Conservation (phyloP, 2,329 filamentous ascomycete genomes). For the Pseudomassariella vexata region DNA sequence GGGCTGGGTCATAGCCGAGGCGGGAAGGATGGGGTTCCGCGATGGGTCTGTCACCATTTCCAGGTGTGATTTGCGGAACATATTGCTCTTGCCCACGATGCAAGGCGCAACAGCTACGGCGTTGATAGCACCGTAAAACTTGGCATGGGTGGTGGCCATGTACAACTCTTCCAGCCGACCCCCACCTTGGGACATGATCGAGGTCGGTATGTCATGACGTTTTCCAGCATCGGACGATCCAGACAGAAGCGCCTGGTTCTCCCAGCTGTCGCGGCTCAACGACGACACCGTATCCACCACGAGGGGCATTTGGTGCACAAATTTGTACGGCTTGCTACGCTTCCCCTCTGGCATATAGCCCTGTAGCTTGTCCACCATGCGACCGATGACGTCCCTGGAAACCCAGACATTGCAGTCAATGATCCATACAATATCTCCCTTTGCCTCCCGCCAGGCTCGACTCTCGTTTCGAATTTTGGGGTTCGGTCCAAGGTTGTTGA, state of each 20-base stretch:
- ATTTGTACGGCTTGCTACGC: conserved; percentile 64
- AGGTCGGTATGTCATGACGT: conserved; percentile 18
- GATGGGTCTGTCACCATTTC: conserved; percentile 59
- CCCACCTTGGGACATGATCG: conserved; percentile 48
- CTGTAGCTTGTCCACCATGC: conserved; percentile 84
- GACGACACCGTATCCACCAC: conserved; percentile 65
- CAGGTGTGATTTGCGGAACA: conserved; percentile 92
- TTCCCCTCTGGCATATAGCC: conserved; percentile 53
- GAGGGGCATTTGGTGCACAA: conserved; percentile 89
- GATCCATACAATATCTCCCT: conserved; percentile 86
- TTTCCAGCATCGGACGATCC: conserved; percentile 24
- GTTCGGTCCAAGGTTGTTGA: conserved; percentile 74
- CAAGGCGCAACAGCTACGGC: conserved; percentile 86
- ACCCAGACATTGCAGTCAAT: conserved; percentile 97
- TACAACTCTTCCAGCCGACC: conserved; percentile 91
- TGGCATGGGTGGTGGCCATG: conserved; percentile 87
- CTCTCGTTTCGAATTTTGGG: conserved; percentile 99
- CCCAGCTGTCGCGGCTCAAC: conserved; percentile 18
- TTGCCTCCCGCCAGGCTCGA: conserved; percentile 81
- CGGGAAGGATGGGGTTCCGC: conserved; percentile 35
- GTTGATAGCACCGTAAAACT: conserved; percentile 98
- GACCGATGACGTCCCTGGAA: conserved; percentile 66
- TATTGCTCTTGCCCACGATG: conserved; percentile 94
- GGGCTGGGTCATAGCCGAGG: conserved; percentile 36
- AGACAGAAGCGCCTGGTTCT: conserved; percentile 26